Base-by-base conservation (phyloP, 176 grass and related monocot genomes). In the Raddia guianensis region DNA sequence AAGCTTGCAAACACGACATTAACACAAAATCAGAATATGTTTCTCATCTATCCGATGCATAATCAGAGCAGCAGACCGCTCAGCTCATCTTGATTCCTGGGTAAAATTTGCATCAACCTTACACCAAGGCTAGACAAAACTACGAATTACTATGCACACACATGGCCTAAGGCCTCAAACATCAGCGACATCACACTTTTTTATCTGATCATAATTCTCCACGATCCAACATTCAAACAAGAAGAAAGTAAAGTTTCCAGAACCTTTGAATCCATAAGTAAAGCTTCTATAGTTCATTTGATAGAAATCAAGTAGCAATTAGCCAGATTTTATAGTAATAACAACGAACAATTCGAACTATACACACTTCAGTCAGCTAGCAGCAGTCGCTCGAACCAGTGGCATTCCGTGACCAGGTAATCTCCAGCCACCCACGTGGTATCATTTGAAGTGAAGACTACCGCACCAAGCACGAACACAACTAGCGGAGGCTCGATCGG, bases 321-420 rank as follows among this genome's bases (percentile, higher is more conserved):
- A 47, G 21, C 6, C 7, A 57, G 55, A 85, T 40, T 40, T 63
- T 7, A 71, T 21, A 27, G 13, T 40, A 55, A 48, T 40, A 55
- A 48, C 70, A 8, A 76, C 13, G 21, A 34, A 14, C 77, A 81
- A 70, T 85, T 34, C 40, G 27, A 80, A 80, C 53, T 44, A 63
- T 37, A 67, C 2, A 61, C 44, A 49, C 12, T 70, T 55, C 7
- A 40, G 16, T 59, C 8, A 44, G 47, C 7, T 59, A 73, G 59
- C 33, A 49, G 63, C 77, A 55, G 42, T 50, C 33, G 76, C 50
- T 70, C 27, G 14, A 56, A 40, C 48, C 27, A 27, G 59, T 42
- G 60, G 47, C 66, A 77, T 49, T 55, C 35, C 19, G 0, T 67
- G 27, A 59, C 48, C 16, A 73, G 42, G 43, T 65, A 49, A 18